A percentile compares a stretch with the other conserved stretches of the same genome.
These are phyloP conservation scores for Graphilbum fragrans DNA, from an alignment of 2,329 filamentous ascomycete species.

Conservation along the genomic window DNA sequence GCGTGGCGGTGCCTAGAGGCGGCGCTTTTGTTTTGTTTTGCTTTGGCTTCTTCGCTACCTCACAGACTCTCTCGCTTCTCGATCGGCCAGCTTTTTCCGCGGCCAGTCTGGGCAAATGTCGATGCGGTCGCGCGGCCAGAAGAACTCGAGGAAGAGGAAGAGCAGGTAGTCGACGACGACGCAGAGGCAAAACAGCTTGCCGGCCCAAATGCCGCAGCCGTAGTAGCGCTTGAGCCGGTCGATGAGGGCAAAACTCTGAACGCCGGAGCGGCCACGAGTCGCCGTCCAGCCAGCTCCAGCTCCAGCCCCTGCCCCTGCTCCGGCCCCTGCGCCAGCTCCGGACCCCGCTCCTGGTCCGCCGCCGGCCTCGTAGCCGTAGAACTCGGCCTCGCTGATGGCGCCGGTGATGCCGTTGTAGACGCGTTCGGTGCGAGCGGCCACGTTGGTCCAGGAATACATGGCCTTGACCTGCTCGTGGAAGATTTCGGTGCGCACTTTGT, in stretches of 20 bases:
- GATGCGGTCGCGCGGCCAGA: constrained; percentile 72
- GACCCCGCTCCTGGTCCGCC: constrained; percentile 21
- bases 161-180: constrained; percentile 90
- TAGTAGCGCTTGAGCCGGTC: constrained; percentile 94
- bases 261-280: constrained; percentile 53
- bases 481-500: constrained; percentile 78
- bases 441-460: constrained; percentile 99
- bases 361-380: constrained; percentile 69
- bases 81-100: constrained; percentile 43
- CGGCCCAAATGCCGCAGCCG: constrained; percentile 95
- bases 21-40: neutral
- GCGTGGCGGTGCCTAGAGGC: too few relatives aligned
- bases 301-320: neutral
- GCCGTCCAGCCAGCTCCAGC: constrained; percentile 49
- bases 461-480: constrained; percentile 96
- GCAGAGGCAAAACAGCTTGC: constrained; percentile 91
- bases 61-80: constrained; percentile 13
- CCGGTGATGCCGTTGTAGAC: constrained; percentile 92
- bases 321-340: constrained; percentile 9
- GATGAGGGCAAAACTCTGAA: constrained; percentile 83
- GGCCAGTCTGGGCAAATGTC: constrained; percentile 91
- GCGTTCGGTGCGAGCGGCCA: constrained; percentile 82
- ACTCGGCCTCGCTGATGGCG: constrained; percentile 72
- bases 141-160: constrained; percentile 78
- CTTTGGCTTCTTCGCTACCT: neutral